phyloP scores from a whole-genome alignment of 2,329 filamentous ascomycete genomes.

The Arthrinium puccinioides region DNA sequence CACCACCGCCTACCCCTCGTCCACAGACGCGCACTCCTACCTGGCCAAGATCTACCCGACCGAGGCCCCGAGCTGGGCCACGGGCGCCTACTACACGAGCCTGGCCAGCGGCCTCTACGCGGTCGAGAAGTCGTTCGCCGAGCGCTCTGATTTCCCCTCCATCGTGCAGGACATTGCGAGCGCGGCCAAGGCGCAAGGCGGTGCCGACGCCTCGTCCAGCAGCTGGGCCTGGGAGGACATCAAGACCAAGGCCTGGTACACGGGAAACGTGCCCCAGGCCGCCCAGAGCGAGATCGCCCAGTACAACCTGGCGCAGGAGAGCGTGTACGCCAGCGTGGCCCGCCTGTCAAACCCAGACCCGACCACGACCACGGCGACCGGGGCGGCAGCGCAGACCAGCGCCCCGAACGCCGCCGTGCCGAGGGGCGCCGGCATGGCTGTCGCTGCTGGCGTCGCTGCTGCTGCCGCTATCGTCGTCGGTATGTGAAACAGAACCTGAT shows the following conservation, averaged over 20 bases:
- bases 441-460: too few species aligned
- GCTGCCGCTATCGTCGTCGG: too few species aligned
- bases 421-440: too few species aligned
- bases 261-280: constrained; percentile 3
- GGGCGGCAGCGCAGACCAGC: too few species aligned
- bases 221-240: constrained; percentile 8
- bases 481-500: too few species aligned
- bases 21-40: constrained; percentile 2
- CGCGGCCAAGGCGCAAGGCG: constrained; percentile 7
- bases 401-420: too few species aligned
- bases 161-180: constrained; percentile 9
- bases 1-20: too few species aligned
- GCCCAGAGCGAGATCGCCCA: constrained; percentile 7
- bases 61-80: constrained; percentile 9
- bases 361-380: too few species aligned
- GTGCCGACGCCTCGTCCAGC: constrained; percentile 4
- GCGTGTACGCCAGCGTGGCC: too few species aligned
- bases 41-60: constrained; percentile 2
- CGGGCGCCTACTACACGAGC: constrained; percentile 8
- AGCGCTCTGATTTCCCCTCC: constrained; percentile 8
- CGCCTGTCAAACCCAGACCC: too few species aligned
- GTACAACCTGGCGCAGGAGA: too few species aligned
- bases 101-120: constrained; percentile 10
- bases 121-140: constrained; percentile 8
- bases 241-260: constrained; percentile 9